Conservation (phyloP, 2,329 filamentous ascomycete genomes). For the Venturia carpophila region DNA sequence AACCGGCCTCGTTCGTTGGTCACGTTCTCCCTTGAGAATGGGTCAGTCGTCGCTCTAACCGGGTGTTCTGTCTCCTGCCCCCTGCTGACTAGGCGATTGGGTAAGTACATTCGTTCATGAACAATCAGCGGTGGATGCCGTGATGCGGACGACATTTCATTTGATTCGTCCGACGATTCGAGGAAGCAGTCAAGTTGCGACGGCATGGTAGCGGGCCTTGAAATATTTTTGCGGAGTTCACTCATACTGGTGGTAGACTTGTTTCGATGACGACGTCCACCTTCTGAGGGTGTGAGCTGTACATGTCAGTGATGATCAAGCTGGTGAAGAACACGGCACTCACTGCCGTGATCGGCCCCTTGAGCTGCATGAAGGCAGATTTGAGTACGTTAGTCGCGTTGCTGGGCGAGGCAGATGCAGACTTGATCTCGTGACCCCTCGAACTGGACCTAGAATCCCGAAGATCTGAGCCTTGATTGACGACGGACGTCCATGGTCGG, state of each 20-base stretch:
- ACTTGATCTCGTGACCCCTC: slow-evolving; percentile 9
- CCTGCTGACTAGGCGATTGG: not conserved
- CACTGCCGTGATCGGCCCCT: slow-evolving; percentile 8
- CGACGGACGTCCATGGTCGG: slow-evolving; percentile 18
- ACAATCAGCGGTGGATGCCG: not conserved
- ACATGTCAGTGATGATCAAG: not conserved
- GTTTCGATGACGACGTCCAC: slow-evolving; percentile 15
- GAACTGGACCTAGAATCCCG: slow-evolving; percentile 1
- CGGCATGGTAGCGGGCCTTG: not conserved
- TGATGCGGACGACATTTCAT: not conserved
- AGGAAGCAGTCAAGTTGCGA: not conserved
- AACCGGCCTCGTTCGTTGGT: not conserved
- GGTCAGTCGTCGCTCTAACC: not conserved
- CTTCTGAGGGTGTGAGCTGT: slow-evolving; percentile 9
- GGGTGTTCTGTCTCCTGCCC: not conserved
- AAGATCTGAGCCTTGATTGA: slow-evolving; percentile 6
- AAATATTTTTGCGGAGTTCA: not conserved
- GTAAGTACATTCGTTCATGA: not conserved
- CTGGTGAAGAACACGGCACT: not conserved
- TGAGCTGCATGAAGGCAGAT: slow-evolving; percentile 13
- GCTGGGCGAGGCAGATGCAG: slow-evolving; percentile 11
- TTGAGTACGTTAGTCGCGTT: slow-evolving; percentile 6
- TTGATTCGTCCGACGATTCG: not conserved
- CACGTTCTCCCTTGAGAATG: not conserved
- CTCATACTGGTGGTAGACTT: slow-evolving; percentile 14